Base-by-base conservation (phyloP, 371 early-diverging fungal species). In the Mucor velutinosus region DNA sequence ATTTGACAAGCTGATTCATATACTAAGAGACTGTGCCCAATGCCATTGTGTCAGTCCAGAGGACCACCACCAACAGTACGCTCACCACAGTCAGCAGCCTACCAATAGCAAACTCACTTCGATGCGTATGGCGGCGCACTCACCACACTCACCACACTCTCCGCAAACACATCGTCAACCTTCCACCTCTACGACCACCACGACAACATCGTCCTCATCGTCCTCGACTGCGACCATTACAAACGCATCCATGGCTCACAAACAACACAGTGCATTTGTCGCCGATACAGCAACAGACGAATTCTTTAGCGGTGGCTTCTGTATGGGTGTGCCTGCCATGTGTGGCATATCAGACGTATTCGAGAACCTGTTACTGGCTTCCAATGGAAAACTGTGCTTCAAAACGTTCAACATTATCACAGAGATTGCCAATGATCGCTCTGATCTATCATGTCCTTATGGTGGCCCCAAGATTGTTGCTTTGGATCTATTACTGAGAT, bases 391-490 rank as follows among this genome's bases (percentile, higher is more conserved):
- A 76, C 77, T 59, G 25, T 83, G 85, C 32, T 69, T 73, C 35
- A 76, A 77, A n/a, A 76, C 81, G 12, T 89, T 81, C 69, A 58
- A 77, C n/a, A 69, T 80, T 25, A 74, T 89, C 35, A 72, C 86
- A 6, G 73, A 74, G 3, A 76, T 87, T 43, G 85, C 85, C 0
- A 76, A 77, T 58, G 73, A 78, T 41, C 71, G 62, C 25, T 69
- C 75, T 32, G 83, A 76, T 64, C 29, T 77, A 17, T 43, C 66
- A 6, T 78, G 80, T 62, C 72, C 83, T 62, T 85, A 74, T 49
- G 83, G 80, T 62, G 84, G 81, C 10, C 80, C 82, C 55, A 81
- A 85, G 60, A 69, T 89, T 59, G 76, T 84, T 19, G 82, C 87
- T 19, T 70, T 89, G 43, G 87, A 87, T 58, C 70, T 86, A 27